Base-by-base conservation (phyloP, 306 rosid genomes). In the Myrica gale region DNA sequence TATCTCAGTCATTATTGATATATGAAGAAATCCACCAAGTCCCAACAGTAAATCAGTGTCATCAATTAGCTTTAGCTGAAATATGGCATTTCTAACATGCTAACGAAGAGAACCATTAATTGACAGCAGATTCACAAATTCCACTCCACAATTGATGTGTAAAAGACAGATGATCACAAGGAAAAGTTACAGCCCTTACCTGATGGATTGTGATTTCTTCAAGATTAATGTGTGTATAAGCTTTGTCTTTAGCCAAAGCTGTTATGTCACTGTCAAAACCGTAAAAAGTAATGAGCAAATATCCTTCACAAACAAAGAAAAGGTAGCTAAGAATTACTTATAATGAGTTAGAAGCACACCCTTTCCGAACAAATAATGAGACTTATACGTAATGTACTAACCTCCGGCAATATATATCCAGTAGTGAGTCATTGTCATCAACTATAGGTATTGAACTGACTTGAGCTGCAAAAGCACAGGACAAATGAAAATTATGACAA, bases 361-460 rank as follows among this genome's bases (percentile, higher is more conserved):
- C 57, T 62, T 57, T 72, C 58, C 41, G 39, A n/a, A 74, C 9
- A 8, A 15, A 55, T 55, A 65, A 61, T 63, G 46, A 69, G 17
- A 74, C 53, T 37, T 37, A 73, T 69, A 70, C 39, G 67, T 76
- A 57, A 77, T 62, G 73, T 55, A 92, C 97, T 82, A 82, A 96
- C 99, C 98, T 96, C 71, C 99, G 97, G 83, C 97, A 90, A 87
- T 96, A 96, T 83, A 96, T 87, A 87, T 96, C 99, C 77, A 96
- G 81, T 76, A 96, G 87, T 5, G 98, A 90, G 85, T 90, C 97
- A 63, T 76, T 90, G 60, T 96, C 99, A 84, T 92, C 99, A 76
- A 96, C 99, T 67, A 96, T 84, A 20, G 99, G 99, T 83, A 96
- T 82, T 65, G 99, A 89, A 86, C 99, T 96, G 80, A 92, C 97